These are phyloP conservation scores for Panaeolus papilionaceus DNA, from an alignment of 768 basidiomycete genomes.

Conservation along the genomic window DNA sequence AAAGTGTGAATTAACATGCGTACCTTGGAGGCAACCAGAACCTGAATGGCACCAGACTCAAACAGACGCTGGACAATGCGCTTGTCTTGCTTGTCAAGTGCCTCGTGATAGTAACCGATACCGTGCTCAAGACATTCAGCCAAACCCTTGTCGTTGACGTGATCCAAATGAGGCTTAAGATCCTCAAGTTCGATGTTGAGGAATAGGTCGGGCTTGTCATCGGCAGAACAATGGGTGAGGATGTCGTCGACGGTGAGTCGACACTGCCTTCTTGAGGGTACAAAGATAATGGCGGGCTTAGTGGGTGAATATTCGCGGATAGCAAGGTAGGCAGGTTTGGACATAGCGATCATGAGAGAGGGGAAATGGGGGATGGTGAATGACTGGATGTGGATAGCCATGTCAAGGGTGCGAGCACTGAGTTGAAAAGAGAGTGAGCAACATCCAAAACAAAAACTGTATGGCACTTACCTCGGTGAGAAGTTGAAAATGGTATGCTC, in stretches of 20 bases:
- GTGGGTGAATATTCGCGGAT: constrained; percentile 86
- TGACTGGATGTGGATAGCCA: constrained; percentile 97
- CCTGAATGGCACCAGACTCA: constrained; percentile 93
- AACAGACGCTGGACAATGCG: constrained; percentile 92
- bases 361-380: constrained; percentile 98
- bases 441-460: background rate
- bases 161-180: constrained; percentile 87
- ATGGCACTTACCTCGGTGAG: constrained; percentile 72
- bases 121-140: constrained; percentile 87
- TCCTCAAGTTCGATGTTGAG: constrained; percentile 86
- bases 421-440: constrained; percentile 21
- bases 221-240: constrained; percentile 85
- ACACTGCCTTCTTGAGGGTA: constrained; percentile 92
- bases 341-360: constrained; percentile 98
- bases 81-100: constrained; percentile 90
- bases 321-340: constrained; percentile 95
- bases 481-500: constrained; percentile 98
- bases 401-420: constrained; percentile 94
- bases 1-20: constrained; percentile 23
- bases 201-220: constrained; percentile 85
- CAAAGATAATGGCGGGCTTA: constrained; percentile 92
- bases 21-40: constrained; percentile 93
- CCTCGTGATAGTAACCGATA: constrained; percentile 96
- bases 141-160: constrained; percentile 76
- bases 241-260: constrained; percentile 94